Base-by-base conservation (phyloP, 805 yeast species). In the Barnettozyma wickerhamii region DNA sequence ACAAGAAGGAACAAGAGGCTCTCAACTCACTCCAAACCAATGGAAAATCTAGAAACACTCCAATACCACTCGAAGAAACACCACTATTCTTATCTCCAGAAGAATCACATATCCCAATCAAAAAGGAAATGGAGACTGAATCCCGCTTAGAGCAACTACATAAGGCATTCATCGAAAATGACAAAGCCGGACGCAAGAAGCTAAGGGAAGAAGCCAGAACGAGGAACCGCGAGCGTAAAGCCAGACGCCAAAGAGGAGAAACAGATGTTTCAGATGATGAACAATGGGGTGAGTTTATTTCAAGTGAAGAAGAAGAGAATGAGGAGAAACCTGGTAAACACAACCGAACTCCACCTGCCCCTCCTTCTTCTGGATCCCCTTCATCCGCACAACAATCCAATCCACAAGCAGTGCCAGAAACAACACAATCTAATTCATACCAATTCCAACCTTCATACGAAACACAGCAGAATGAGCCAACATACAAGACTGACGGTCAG, bases 231-330 rank as follows among this genome's bases (percentile, higher is more conserved):
- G 34, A 20, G 19, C 31, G 33, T 21, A 31, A n/a, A 12, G 19
- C n/a, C 14, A 34, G 37, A 32, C 29, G 33, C 10, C 35, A 19
- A 4, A 19, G 7, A 17, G 42, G 33, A 13, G 46, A 39, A 24
- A 18, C 26, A 10, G 35, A 31, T 26, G 34, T 33, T 17, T 38
- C 37, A 27, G 42, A 35, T 7, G 37, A 37, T 39, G 42, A 39
- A 7, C 15, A 10, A 12, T 39, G 23, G 18, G 33, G 29, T 33
- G 26, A 28, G n/a, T 19, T 18, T 14, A 15, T 39, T 6, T 23
- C 26, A 9, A 23, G 3, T 23, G 26, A 3, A 9, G 26, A 23
- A 12, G 26, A 23, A 23, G 12, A 9, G 12, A 9, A 2, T 9
- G 12, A 23, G 26, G 12, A 23, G 12, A 23, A 23, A 9, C 9